Percentiles rank a stretch among this genome's conserved stretches.
Evolutionary conservation across 2,329 filamentous ascomycete species (phyloP).

Genomic region (Ustilaginoidea virens): DNA sequence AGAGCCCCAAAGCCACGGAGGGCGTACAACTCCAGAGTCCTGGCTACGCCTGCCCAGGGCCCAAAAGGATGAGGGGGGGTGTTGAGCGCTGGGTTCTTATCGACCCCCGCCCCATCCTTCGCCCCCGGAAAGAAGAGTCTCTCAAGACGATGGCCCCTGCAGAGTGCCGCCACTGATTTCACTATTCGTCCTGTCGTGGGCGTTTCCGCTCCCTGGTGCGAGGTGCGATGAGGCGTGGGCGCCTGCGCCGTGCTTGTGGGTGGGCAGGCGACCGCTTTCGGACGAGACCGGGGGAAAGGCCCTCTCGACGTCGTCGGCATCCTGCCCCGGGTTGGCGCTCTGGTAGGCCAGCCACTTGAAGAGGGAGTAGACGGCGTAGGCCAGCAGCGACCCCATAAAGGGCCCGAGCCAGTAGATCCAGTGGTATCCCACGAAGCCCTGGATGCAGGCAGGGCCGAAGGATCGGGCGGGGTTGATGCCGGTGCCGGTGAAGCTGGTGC

Average conservation of each 20-base stretch:
- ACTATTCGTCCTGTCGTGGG: neutral
- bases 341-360: slow-evolving; percentile 37
- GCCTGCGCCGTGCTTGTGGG: no score
- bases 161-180: slow-evolving; percentile 1
- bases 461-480: slow-evolving; percentile 35
- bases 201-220: no score
- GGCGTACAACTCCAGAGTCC: no score
- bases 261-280: neutral
- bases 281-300: neutral
- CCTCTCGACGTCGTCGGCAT: slow-evolving; percentile 19
- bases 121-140: no score
- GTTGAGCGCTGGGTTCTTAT: no score
- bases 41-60: no score
- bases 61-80: no score
- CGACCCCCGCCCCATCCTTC: no score
- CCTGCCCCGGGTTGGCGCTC: slow-evolving; percentile 33
- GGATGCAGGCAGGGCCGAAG: slow-evolving; percentile 31
- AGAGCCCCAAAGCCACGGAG: no score
- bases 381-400: slow-evolving; percentile 30
- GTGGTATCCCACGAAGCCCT: slow-evolving; percentile 27
- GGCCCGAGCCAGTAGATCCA: slow-evolving; percentile 44
- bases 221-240: no score
- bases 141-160: neutral
- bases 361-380: slow-evolving; percentile 32
- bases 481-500: slow-evolving; percentile 31